Percentiles rank a stretch among this genome's conserved stretches.
Conservation (phyloP, 371 early-diverging fungal species). For the Phascolomyces articulosus region DNA sequence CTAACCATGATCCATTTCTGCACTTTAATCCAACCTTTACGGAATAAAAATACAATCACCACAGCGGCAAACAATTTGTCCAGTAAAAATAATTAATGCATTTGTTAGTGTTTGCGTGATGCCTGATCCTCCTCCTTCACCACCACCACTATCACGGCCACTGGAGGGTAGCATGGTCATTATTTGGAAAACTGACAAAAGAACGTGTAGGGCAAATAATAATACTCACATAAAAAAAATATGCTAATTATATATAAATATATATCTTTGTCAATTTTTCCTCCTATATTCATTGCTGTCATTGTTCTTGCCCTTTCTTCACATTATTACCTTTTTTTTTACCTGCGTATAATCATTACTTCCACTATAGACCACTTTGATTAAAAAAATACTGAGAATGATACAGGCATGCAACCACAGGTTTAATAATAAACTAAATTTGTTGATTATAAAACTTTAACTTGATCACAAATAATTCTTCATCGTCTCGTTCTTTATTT, state of each 20-base stretch:
- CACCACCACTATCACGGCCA: neutral
- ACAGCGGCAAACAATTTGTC: constrained; percentile 80
- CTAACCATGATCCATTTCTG: too few relatives aligned
- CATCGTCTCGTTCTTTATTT: constrained; percentile 23
- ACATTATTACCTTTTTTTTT: neutral
- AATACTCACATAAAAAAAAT: too few relatives aligned
- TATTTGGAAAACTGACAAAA: constrained; percentile 37
- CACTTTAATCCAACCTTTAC: constrained; percentile 78
- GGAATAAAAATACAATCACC: constrained; percentile 75
- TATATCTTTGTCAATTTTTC: too few relatives aligned
- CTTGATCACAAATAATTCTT: constrained; percentile 60
- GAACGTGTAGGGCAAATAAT: constrained; percentile 51
- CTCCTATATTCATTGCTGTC: too few relatives aligned
- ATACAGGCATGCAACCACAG: constrained; percentile 84
- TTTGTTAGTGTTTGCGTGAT: constrained; percentile 52
- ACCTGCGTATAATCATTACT: constrained; percentile 60
- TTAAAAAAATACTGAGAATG: constrained; percentile 79
- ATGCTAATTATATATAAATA: too few relatives aligned
- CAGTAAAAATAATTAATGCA: constrained; percentile 78
- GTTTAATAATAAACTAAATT: constrained; percentile 80
- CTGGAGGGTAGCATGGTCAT: constrained; percentile 1
- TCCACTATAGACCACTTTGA: constrained; percentile 68
- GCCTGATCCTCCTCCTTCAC: constrained; percentile 7
- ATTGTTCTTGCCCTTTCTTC: neutral
- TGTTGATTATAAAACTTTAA: constrained; percentile 79